Percentiles rank a stretch among this genome's conserved stretches.
These are phyloP conservation scores for Phytophthora chlamydospora DNA, from an alignment of 352 stramenopile species.

Conservation along the genomic window DNA sequence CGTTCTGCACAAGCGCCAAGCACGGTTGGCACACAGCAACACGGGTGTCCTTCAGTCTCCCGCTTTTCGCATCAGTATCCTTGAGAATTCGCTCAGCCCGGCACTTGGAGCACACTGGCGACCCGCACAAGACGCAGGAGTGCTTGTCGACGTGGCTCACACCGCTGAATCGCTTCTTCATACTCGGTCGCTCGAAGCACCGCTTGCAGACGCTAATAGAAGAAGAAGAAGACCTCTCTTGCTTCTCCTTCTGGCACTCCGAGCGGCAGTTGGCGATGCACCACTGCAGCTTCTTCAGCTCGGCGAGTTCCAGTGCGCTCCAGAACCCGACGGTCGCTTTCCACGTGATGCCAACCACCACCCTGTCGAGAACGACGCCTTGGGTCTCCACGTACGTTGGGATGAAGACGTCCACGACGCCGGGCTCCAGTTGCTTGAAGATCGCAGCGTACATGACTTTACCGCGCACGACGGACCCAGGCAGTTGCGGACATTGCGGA, in stretches of 20 bases:
- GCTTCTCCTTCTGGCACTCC: conserved; percentile 17
- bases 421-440: conserved; percentile 30
- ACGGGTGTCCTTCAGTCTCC: conserved; percentile 8
- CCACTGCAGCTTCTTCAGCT: conserved; percentile 37
- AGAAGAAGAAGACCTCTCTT: conserved; percentile 1
- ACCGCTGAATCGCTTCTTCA: conserved; percentile 8
- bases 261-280: conserved; percentile 7
- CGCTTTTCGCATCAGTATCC: conserved; percentile 9
- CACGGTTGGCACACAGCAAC: conserved; percentile 28
- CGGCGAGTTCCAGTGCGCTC: conserved; percentile 19
- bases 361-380: conserved; percentile 17
- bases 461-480: conserved; percentile 18
- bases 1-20: conserved; percentile 24
- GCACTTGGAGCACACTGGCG: conserved; percentile 20
- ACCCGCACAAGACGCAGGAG: conserved; percentile 18
- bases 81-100: conserved; percentile 25
- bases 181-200: conserved; percentile 13
- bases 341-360: conserved; percentile 18
- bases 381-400: conserved; percentile 25
- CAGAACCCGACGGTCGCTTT: conserved; percentile 21
- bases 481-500: conserved; percentile 17
- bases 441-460: conserved; percentile 31
- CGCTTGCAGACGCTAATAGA: conserved; percentile 9
- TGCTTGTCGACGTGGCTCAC: conserved; percentile 1
- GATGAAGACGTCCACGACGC: conserved; percentile 29